phyloP scores from a whole-genome alignment of 2,329 filamentous ascomycete species.

The Ophiostoma fasciatum region DNA sequence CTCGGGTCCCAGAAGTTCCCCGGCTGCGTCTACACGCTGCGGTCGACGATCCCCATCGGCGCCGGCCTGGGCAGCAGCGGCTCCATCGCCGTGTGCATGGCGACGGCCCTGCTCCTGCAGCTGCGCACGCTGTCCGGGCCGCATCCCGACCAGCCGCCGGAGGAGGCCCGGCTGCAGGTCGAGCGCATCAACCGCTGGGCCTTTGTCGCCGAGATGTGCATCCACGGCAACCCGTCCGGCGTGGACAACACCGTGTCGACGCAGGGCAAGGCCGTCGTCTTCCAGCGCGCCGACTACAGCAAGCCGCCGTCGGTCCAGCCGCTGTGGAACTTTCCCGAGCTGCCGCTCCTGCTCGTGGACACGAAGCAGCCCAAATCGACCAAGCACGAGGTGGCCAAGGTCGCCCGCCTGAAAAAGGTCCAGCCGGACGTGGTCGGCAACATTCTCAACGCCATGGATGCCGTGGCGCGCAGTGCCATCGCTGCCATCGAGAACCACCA shows the following conservation, averaged over 20 bases:
- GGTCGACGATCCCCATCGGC: constrained; percentile 85
- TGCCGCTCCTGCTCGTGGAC: constrained; percentile 80
- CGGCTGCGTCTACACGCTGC: constrained; percentile 75
- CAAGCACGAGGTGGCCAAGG: constrained; percentile 71
- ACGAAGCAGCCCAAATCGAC: constrained; percentile 82
- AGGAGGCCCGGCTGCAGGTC: constrained; percentile 79
- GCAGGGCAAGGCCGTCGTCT: constrained; percentile 87
- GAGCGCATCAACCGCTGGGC: constrained; percentile 97
- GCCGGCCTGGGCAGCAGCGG: constrained; percentile 86
- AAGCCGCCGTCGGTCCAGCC: constrained; percentile 64
- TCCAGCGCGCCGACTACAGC: constrained; percentile 63
- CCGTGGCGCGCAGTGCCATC: constrained; percentile 43
- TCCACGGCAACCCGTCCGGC: constrained; percentile 91
- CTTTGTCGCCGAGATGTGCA: constrained; percentile 92
- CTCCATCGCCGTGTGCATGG: constrained; percentile 82
- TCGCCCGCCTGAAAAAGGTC: constrained; percentile 51
- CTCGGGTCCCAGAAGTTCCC: constrained; percentile 66
- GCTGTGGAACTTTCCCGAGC: constrained; percentile 77
- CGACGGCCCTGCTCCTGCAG: constrained; percentile 72
- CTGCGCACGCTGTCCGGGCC: constrained; percentile 78
- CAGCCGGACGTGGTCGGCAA: constrained; percentile 66
- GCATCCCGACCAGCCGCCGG: constrained; percentile 75
- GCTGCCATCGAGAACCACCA: constrained; percentile 43
- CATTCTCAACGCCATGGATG: constrained; percentile 77
- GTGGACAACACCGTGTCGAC: constrained; percentile 94